Evolutionary conservation across 2,329 filamentous ascomycete genomes (phyloP), one percentile per base, ranked within the genome.

Genomic region (Beauveria sp.): DNA sequence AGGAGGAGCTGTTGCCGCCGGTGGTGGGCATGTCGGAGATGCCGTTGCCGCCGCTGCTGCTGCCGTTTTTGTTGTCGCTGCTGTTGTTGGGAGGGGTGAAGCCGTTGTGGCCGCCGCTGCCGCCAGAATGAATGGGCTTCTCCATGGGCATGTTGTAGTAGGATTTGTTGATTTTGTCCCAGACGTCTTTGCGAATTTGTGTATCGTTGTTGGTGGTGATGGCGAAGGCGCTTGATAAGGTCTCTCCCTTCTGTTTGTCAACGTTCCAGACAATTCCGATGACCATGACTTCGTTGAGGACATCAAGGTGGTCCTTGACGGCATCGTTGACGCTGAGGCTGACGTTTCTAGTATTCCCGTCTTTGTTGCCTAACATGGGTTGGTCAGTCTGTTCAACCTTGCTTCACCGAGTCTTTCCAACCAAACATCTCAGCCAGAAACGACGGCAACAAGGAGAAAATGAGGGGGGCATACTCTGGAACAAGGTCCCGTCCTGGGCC

Each of bases 21-120:
- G 14, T 43, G 42, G 31, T 31, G 49, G 31, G 3, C 7, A 28
- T 7, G 45, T 56, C 60, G 22, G 67, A 62, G 51, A 64, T 66
- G 10, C 58, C 59, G 18, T 40, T n/a, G 43, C 40, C 18, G 45
- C 9, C 31, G 16, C 22, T 51, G 49, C 5, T 24, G 31, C n/a
- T 38, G 28, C 10, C 18, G 50, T 7, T 28, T n/a, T 31, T 7
- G 50, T 22, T 10, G 31, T 28, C 12, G 31, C 9, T 22, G 31
- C 26, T 24, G 26, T 16, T 40, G 26, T 53, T 20, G 48, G 55
- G 51, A 24, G 67, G 61, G 53, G 64, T 66, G 8, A 54, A 56
- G 10, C 34, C 10, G 43, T 50, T 12, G 46, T 10, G 40, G 12
- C 22, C 3, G 52, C 18, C 26, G 57, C 28, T 20, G 42, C 42